These are phyloP conservation scores for Tuber borchii DNA, from an alignment of 495 filamentous ascomycete species.

Conservation along the genomic window DNA sequence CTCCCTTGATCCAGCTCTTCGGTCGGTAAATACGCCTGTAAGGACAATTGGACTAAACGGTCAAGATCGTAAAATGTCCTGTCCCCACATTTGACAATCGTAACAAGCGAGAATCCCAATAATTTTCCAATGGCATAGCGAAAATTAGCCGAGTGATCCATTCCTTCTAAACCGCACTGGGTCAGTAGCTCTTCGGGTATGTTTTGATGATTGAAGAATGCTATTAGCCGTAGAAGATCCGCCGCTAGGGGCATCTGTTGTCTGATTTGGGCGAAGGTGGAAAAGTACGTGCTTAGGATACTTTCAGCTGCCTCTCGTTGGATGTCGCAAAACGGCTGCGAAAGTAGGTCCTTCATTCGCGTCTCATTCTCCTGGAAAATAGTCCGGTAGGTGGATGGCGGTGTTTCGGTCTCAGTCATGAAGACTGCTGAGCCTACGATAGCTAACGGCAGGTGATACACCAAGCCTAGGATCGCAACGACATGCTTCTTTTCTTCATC, in stretches of 20 bases:
- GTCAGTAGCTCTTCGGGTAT: too few species aligned
- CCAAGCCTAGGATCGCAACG: slow-evolving; percentile 24
- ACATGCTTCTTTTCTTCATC: background rate
- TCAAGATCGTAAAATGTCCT: slow-evolving; percentile 7
- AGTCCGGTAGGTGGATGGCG: slow-evolving; percentile 1
- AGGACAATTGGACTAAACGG: slow-evolving; percentile 13
- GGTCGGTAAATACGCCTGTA: background rate
- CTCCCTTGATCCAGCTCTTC: slow-evolving; percentile 3
- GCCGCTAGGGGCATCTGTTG: slow-evolving; percentile 33
- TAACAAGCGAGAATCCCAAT: background rate
- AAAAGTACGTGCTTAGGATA: slow-evolving; percentile 46
- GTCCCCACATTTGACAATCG: background rate
- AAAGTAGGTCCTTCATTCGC: slow-evolving; percentile 12
- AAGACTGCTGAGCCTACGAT: slow-evolving; percentile 41
- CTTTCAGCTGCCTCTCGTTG: slow-evolving; percentile 44
- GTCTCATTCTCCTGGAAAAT: slow-evolving; percentile 9
- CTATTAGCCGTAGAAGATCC: slow-evolving; percentile 42
- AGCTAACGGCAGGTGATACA: slow-evolving; percentile 39
- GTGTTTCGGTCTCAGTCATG: slow-evolving; percentile 32
- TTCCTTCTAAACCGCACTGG: background rate
- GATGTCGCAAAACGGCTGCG: slow-evolving; percentile 21
- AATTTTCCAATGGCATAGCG: background rate
- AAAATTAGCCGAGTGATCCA: background rate
- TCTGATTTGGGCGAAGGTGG: slow-evolving; percentile 47
- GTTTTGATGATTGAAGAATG: slow-evolving; percentile 40